Conservation (phyloP, 345 rosid genomes). For the Aquilaria malaccensis region DNA sequence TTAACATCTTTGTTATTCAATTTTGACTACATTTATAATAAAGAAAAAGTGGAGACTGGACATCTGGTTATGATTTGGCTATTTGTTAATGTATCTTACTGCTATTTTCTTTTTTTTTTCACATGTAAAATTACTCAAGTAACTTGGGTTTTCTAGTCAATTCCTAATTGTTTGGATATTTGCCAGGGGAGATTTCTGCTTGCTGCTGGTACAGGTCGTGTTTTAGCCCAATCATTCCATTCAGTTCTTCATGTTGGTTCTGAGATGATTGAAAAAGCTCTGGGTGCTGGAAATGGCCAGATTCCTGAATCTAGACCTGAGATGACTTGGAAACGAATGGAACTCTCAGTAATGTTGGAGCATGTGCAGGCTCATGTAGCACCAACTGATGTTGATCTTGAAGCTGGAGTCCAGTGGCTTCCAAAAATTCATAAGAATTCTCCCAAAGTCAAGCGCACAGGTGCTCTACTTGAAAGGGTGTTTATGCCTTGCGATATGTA, state of each 20-base stretch:
- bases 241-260: slow-evolving; percentile 75
- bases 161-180: too few relatives aligned
- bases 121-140: too few relatives aligned
- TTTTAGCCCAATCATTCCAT: slow-evolving; percentile 77
- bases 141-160: too few relatives aligned
- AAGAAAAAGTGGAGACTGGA: too few relatives aligned
- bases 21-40: too few relatives aligned
- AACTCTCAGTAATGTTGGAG: slow-evolving; percentile 86
- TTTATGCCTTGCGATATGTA: slow-evolving; percentile 98
- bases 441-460: slow-evolving; percentile 86
- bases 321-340: slow-evolving; percentile 84
- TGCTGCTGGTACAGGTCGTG: slow-evolving; percentile 93
- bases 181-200: slow-evolving; percentile 89
- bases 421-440: slow-evolving; percentile 77
- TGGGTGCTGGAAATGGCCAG: slow-evolving; percentile 46
- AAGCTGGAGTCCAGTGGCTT: slow-evolving; percentile 96
- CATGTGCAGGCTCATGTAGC: slow-evolving; percentile 97
- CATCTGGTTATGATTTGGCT: too few relatives aligned
- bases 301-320: slow-evolving; percentile 71
- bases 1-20: too few relatives aligned
- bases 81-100: too few relatives aligned
- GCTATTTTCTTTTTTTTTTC: too few relatives aligned
- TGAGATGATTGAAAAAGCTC: slow-evolving; percentile 77
- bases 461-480: slow-evolving; percentile 91
- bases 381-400: slow-evolving; percentile 96